These are phyloP conservation scores for Chamaecyparis obtusa DNA, from an alignment of 75 land plant genomes.

Conservation along the genomic window DNA sequence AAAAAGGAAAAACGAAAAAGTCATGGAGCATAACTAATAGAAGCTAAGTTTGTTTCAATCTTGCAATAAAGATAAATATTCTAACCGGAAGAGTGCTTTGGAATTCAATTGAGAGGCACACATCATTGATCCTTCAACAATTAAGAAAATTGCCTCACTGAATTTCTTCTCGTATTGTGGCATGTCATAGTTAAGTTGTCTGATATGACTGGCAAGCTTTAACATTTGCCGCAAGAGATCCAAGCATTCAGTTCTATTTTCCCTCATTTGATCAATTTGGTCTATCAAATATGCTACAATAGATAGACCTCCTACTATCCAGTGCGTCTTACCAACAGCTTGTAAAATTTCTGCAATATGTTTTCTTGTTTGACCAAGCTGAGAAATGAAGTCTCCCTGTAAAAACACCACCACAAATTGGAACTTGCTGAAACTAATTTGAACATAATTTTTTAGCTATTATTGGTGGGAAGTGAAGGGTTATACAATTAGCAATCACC, in stretches of 20 bases:
- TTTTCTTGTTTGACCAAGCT: neutral
- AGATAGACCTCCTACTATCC: neutral
- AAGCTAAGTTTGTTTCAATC: neutral
- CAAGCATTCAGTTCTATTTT: neutral
- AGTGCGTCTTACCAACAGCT: neutral
- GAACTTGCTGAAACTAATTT: neutral
- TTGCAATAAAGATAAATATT: neutral
- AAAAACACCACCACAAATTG: neutral
- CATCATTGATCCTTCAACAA: constrained; percentile 1
- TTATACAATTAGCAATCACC: neutral
- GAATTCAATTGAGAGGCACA: neutral
- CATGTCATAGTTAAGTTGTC: neutral
- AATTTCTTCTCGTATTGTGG: neutral
- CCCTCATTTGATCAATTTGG: neutral
- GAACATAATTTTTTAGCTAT: neutral
- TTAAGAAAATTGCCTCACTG: neutral
- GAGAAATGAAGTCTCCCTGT: neutral
- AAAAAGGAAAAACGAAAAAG: neutral
- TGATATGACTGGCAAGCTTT: neutral
- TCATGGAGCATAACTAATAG: too few relatives aligned
- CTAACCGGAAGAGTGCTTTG: neutral
- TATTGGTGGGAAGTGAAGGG: neutral
- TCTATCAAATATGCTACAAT: neutral
- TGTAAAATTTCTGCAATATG: neutral
- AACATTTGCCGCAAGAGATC: neutral